phyloP scores from a whole-genome alignment of 2,329 filamentous ascomycete species.

The Penicillium sp. region DNA sequence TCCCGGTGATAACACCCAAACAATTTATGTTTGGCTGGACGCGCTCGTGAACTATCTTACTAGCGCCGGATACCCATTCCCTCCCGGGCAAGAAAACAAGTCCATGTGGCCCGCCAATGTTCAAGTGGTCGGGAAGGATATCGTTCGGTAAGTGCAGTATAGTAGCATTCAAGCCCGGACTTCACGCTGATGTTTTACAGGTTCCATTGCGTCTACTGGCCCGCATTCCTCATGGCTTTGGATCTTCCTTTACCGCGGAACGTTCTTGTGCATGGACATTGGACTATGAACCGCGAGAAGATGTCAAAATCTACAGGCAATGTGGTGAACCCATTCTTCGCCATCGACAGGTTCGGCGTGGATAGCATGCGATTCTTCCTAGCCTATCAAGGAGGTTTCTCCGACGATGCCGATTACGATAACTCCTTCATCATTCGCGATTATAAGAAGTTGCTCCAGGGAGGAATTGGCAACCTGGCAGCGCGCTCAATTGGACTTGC shows the following conservation, averaged over 20 bases:
- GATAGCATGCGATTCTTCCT: constrained; percentile 91
- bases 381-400: constrained; percentile 74
- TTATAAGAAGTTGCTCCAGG: constrained; percentile 78
- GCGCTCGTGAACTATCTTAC: constrained; percentile 93
- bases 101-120: constrained; percentile 87
- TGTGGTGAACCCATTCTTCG: constrained; percentile 91
- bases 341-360: constrained; percentile 82
- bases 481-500: constrained; percentile 69
- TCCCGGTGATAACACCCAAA: constrained; percentile 79
- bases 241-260: constrained; percentile 75
- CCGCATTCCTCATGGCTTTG: constrained; percentile 88
- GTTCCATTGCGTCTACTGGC: constrained; percentile 98
- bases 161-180: neutral
- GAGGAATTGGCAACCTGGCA: constrained; percentile 77
- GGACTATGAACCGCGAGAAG: constrained; percentile 87
- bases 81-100: constrained; percentile 61
- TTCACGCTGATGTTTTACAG: constrained; percentile 32
- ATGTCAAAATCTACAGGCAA: constrained; percentile 98
- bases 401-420: constrained; percentile 79
- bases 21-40: constrained; percentile 98
- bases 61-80: constrained; percentile 77
- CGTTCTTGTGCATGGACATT: constrained; percentile 88
- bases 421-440: constrained; percentile 72
- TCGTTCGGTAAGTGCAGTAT: constrained; percentile 60
- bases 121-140: constrained; percentile 95